A percentile compares a stretch with the other conserved stretches of the same genome.
phyloP scores from a whole-genome alignment of 2,329 filamentous ascomycete species.

The Rugonectria rugulosa region DNA sequence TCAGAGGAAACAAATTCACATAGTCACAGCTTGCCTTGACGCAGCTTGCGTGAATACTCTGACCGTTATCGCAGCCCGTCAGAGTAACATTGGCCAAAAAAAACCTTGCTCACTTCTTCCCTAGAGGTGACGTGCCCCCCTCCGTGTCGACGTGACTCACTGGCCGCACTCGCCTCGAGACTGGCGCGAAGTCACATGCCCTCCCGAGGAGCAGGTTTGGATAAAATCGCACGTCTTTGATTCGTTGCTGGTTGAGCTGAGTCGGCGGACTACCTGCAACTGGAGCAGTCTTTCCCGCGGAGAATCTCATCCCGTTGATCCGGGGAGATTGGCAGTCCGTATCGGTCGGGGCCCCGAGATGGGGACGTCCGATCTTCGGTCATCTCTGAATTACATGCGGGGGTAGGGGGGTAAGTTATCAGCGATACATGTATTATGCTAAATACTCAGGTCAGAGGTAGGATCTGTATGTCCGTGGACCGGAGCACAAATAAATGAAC shows the following conservation, averaged over 20 bases:
- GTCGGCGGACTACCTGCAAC: no score
- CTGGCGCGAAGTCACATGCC: conserved; percentile 25
- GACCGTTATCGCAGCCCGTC: conserved; percentile 10
- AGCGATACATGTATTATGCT: no score
- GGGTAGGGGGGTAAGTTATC: no score
- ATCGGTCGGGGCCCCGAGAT: not conserved
- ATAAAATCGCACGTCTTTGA: not conserved
- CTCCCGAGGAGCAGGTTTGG: not conserved
- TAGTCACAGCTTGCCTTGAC: not conserved
- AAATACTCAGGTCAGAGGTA: no score
- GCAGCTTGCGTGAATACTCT: not conserved
- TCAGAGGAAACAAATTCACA: no score
- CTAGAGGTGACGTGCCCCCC: not conserved
- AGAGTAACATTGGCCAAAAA: not conserved
- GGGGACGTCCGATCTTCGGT: not conserved
- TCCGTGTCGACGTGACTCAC: conserved; percentile 20
- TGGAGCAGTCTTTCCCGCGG: no score
- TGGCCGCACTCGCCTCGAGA: conserved; percentile 6
- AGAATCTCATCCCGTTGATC: no score
- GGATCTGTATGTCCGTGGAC: no score
- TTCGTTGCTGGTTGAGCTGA: no score
- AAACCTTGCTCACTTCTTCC: not conserved
- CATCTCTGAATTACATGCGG: not conserved
- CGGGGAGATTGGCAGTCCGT: no score
- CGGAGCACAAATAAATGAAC: no score